A percentile compares a stretch with the other conserved stretches of the same genome.
phyloP scores from a whole-genome alignment of 2,329 filamentous ascomycete genomes.

The Ceratocystis destructans region DNA sequence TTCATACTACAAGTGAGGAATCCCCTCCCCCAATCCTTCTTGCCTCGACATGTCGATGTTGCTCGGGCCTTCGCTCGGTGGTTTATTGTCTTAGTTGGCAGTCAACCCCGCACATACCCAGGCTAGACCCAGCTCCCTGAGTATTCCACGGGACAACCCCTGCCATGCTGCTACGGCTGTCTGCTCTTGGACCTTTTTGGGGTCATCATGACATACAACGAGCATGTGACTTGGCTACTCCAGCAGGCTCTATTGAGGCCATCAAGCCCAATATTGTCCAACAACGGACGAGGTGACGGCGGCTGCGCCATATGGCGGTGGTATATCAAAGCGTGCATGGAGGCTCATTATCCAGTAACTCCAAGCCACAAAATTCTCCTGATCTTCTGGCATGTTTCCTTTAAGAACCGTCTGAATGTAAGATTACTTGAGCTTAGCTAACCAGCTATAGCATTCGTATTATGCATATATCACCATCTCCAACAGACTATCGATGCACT shows the following conservation, averaged over 20 bases:
- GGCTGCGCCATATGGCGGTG: too few species aligned
- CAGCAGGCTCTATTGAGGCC: too few species aligned
- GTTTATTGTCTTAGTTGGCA: slow-evolving; percentile 2
- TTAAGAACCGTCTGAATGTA: neutral
- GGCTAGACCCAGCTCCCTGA: neutral
- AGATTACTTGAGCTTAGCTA: neutral
- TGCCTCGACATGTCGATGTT: neutral
- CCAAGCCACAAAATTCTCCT: neutral
- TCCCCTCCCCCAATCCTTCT: neutral
- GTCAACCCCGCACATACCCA: neutral
- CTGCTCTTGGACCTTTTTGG: neutral
- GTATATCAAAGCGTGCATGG: neutral
- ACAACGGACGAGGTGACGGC: too few species aligned
- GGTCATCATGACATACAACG: neutral
- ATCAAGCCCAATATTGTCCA: too few species aligned
- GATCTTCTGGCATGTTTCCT: neutral
- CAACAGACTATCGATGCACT: neutral
- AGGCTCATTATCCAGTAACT: neutral
- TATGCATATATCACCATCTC: neutral
- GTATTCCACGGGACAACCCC: neutral
- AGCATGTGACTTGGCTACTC: neutral
- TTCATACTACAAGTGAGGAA: neutral
- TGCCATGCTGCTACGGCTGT: neutral
- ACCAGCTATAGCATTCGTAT: neutral
- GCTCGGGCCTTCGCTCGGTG: slow-evolving; percentile 5